Evolutionary conservation across 164 flowering plant genomes (phyloP), one percentile per base, ranked within the genome.

Genomic region (Santalum album): DNA sequence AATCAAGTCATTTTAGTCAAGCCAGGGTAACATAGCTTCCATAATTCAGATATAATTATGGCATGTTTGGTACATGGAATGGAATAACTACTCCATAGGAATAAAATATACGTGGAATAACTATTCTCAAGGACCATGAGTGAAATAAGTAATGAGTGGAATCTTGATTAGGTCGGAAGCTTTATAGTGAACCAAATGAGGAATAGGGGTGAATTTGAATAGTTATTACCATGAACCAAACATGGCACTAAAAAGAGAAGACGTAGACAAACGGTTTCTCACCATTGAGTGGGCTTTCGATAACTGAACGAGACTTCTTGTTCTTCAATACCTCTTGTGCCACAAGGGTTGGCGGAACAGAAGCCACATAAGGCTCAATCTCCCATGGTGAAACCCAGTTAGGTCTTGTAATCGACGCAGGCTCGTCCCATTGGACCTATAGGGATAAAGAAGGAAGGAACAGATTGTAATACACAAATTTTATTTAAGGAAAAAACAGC

Each of bases 371-470:
- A 17, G 80, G 81, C 47, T 91, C 95, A 14, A 91, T 80, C 62
- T 91, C 98, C 98, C 98, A 91, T 22, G 96, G 88, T 26, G 96
- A 91, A 66, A 91, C 90, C 66, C 79, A 74, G 9, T 86, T 96
- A 12, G 95, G 95, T 50, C 98, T 75, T 46, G 57, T 72, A 36
- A 84, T 66, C 16, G 87, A 63, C 54, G 95, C 81, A 23, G 81
- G 76, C 63, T 91, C 96, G 67, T 91, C 98, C 98, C 98, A 91
- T 60, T 86, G 96, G 45, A 91, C 81, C 98, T 91, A 51, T 24
- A 34, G 58, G 47, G 12, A 40, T 18, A 27, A 2, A 11, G 12
- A 35, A 34, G 25, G 7, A 6, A 7, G n/a, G 15, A 49, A 49
- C 18, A 22, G 9, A n/a, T 15, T 40, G 27, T 17, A 43, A 7